Evolutionary conservation across 2,329 filamentous ascomycete genomes (phyloP).

Genomic region (Cercospora sp.): DNA sequence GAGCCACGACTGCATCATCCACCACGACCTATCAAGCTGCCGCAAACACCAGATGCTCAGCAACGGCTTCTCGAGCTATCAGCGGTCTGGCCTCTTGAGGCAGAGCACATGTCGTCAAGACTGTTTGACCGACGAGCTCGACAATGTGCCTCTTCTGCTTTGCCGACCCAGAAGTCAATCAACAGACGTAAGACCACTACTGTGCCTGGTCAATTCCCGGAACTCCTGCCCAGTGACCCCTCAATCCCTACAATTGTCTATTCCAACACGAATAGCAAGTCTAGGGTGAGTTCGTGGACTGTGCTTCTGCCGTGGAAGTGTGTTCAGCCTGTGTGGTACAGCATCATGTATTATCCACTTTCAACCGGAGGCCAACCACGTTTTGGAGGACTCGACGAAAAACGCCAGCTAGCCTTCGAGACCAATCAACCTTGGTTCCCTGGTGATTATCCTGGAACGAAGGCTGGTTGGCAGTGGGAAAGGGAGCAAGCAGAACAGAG

Average conservation of each 20-base stretch:
- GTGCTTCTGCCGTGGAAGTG: slow-evolving; percentile 89
- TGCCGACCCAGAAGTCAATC: slow-evolving; percentile 75
- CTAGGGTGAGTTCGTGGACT: slow-evolving; percentile 70
- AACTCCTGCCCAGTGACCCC: slow-evolving; percentile 63
- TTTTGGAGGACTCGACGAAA: slow-evolving; percentile 79
- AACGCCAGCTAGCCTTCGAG: slow-evolving; percentile 79
- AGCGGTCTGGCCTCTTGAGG: slow-evolving; percentile 67
- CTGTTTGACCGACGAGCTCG: slow-evolving; percentile 71
- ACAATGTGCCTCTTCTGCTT: slow-evolving; percentile 62
- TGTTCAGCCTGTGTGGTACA: slow-evolving; percentile 81
- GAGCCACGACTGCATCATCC: slow-evolving; percentile 83
- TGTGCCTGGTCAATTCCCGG: slow-evolving; percentile 63
- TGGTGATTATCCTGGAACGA: slow-evolving; percentile 76
- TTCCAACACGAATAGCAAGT: slow-evolving; percentile 39
- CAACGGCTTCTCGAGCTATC: slow-evolving; percentile 59
- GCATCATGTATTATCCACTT: slow-evolving; percentile 77
- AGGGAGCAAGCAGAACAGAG: slow-evolving; percentile 61
- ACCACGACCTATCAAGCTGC: slow-evolving; percentile 54
- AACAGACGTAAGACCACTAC: slow-evolving; percentile 71
- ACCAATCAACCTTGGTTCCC: slow-evolving; percentile 79
- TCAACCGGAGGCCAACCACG: slow-evolving; percentile 76
- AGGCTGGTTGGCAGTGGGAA: slow-evolving; percentile 78
- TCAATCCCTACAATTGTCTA: slow-evolving; percentile 75
- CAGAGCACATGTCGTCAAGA: slow-evolving; percentile 36
- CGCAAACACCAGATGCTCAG: slow-evolving; percentile 30